These are phyloP conservation scores for Agaricus blazei DNA, from an alignment of 768 basidiomycete genomes.

Conservation along the genomic window DNA sequence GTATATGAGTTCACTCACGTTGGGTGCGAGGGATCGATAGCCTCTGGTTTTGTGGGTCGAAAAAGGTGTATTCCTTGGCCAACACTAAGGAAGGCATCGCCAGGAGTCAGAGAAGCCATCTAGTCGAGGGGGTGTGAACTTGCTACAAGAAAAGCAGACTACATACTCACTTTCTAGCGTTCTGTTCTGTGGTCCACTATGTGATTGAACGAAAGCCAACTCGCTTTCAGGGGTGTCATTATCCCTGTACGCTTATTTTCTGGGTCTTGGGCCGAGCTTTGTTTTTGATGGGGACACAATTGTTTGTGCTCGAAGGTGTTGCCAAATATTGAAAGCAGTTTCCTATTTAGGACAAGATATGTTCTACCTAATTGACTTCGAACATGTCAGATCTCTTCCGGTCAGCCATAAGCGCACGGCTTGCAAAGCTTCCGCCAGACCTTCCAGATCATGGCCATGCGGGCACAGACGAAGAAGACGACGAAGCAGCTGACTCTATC, in stretches of 20 bases:
- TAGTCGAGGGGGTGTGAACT: not conserved
- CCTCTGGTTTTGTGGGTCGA: constrained; percentile 6
- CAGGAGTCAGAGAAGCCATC: not conserved
- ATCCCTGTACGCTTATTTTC: too few species aligned
- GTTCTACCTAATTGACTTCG: not conserved
- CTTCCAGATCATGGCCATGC: constrained; percentile 20
- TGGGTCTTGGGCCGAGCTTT: too few species aligned
- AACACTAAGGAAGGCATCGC: constrained; percentile 8
- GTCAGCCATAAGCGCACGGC: constrained; percentile 69
- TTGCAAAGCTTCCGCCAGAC: constrained; percentile 62
- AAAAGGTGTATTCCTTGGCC: constrained; percentile 21
- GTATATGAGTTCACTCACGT: not conserved
- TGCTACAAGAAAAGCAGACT: too few species aligned
- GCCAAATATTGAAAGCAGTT: not conserved
- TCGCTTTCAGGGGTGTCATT: too few species aligned
- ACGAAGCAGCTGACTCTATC: constrained; percentile 54
- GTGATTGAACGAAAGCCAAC: too few species aligned
- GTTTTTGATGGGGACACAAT: too few species aligned
- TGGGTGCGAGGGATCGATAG: not conserved
- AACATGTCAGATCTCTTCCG: constrained; percentile 70
- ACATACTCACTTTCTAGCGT: too few species aligned
- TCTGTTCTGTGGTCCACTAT: too few species aligned
- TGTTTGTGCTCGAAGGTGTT: not conserved
- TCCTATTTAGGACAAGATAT: not conserved
- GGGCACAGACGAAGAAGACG: constrained; percentile 43